Base-by-base conservation (phyloP, 805 yeast species). In the Ogataea pilisensis region DNA sequence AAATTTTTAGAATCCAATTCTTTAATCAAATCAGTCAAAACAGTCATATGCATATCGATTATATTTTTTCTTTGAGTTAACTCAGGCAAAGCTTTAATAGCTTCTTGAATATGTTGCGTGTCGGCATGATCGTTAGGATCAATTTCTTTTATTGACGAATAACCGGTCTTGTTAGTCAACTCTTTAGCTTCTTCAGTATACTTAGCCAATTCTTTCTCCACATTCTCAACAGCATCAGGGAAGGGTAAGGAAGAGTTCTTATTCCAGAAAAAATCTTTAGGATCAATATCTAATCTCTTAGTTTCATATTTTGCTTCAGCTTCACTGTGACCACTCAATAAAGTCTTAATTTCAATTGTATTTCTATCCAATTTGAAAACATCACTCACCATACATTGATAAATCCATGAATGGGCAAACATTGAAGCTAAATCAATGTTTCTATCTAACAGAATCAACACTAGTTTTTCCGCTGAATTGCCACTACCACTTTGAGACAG, bases 181-280 rank as follows among this genome's bases (percentile, higher is more conserved):
- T 85, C 95, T 46, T 82, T 83, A 2, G 97, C 96, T 53, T 88
- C 96, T 42, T 76, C 75, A 50, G 90, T 91, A 65, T 93, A 93
- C 40, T 73, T 71, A 44, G 82, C 78, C 45, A 90, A 71, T 44
- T 88, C 97, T 21, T 73, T 65, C 57, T 93, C 98, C 17, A 95
- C 95, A 63, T 87, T 87, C 61, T 93, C 99, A 26, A 95, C 99
- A n/a, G 95, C 98, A 59, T 91, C 97, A 1, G 99, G 99, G 70
- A 93, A 93, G 29, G 99, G 98, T 42, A 87, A 67, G 37, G 83
- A 83, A 11, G 95, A 73, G 64, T 93, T 90, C 46, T 74, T 72
- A 47, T 65, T 68, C 99, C 99, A 93, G 65, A 93, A 93, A 59
- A 85, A 86, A 67, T 93, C 99, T 42, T 78, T 76, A 22, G 96